Evolutionary conservation across 148 eudicot species (phyloP).

Genomic region (Cornus controversa): DNA sequence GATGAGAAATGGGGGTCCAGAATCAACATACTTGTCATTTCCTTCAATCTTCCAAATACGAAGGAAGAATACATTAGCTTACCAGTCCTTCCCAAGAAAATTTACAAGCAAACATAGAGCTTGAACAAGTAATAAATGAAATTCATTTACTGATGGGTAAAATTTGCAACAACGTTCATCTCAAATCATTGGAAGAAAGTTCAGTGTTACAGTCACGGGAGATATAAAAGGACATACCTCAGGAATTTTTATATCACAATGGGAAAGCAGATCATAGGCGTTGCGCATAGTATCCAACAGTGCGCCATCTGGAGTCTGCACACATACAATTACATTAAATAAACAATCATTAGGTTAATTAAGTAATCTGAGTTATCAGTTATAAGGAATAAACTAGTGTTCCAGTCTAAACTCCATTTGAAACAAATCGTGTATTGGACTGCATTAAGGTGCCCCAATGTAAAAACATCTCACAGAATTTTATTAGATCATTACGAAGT

Average conservation of each 20-base stretch:
- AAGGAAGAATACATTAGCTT: slow-evolving; percentile 3
- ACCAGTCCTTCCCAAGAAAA: slow-evolving; percentile 8
- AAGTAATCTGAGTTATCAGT: slow-evolving; percentile 9
- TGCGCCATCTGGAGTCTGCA: slow-evolving; percentile 99
- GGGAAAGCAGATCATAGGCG: slow-evolving; percentile 86
- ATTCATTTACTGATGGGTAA: background rate
- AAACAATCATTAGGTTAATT: slow-evolving; percentile 14
- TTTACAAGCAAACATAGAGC: background rate
- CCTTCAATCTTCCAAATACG: slow-evolving; percentile 56
- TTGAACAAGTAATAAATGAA: background rate
- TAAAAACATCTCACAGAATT: background rate
- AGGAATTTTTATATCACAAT: slow-evolving; percentile 65
- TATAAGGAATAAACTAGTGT: background rate
- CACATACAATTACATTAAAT: slow-evolving; percentile 6
- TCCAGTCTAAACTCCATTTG: background rate
- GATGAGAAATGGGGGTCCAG: slow-evolving; percentile 89
- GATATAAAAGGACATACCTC: slow-evolving; percentile 41
- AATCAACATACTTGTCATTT: slow-evolving; percentile 67
- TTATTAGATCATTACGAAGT: background rate
- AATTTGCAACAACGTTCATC: background rate
- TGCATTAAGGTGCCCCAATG: background rate
- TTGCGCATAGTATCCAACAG: slow-evolving; percentile 83
- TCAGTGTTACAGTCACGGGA: background rate
- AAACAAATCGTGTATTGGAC: background rate
- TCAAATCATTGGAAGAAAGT: background rate